Conservation (phyloP, 202 grass and related monocot genomes). For the Carex arenaria region DNA sequence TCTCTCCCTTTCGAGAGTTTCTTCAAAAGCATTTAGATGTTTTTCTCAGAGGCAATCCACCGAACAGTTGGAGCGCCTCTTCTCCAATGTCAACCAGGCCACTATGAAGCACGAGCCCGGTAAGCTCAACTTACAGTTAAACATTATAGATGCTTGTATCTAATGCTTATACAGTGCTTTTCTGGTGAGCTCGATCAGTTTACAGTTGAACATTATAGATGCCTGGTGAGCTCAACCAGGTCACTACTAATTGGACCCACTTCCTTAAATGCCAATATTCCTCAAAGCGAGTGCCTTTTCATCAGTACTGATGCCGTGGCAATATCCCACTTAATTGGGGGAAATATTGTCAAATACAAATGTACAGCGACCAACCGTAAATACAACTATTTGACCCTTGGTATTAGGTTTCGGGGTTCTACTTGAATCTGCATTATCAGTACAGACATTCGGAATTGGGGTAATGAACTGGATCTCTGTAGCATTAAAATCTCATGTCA, state of each 20-base stretch:
- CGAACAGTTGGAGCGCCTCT: slow-evolving; percentile 57
- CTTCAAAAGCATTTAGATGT: slow-evolving; percentile 32
- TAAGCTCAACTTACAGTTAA: slow-evolving; percentile 12
- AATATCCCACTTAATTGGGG: background rate
- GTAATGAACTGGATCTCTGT: background rate
- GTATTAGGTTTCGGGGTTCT: too few relatives aligned
- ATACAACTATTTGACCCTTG: background rate
- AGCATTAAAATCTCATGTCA: background rate
- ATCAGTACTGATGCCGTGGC: background rate
- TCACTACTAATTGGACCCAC: background rate
- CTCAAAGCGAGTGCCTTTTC: background rate
- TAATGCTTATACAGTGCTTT: background rate
- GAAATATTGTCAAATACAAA: background rate
- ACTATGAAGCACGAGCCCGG: slow-evolving; percentile 87
- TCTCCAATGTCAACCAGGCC: slow-evolving; percentile 83
- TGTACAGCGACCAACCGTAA: background rate
- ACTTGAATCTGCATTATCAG: background rate
- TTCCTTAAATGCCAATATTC: background rate
- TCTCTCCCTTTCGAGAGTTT: background rate
- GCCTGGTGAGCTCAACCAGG: too few relatives aligned
- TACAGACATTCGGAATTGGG: background rate
- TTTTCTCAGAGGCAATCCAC: slow-evolving; percentile 34
- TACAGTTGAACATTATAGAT: too few relatives aligned
- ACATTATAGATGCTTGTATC: background rate
- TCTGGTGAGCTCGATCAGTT: too few relatives aligned